Conservation (phyloP, 441 rosid species). For the Lepidium campestre region DNA sequence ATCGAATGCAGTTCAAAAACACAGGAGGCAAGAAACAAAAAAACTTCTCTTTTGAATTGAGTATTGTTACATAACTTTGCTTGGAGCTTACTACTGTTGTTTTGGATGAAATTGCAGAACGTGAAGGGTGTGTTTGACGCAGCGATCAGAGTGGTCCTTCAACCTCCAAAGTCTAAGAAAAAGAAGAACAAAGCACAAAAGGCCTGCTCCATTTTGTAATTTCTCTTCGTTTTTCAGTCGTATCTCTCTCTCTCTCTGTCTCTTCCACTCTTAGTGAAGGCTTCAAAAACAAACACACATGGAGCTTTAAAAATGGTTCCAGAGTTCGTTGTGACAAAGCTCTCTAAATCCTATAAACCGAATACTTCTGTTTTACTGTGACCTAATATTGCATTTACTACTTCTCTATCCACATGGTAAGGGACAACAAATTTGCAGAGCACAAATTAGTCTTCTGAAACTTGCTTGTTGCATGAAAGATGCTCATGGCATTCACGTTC, state of each 20-base stretch:
- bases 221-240: neutral
- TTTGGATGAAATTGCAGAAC: slow-evolving; percentile 38
- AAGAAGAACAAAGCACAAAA: slow-evolving; percentile 67
- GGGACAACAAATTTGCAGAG: neutral
- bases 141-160: slow-evolving; percentile 70
- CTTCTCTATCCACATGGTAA: neutral
- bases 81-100: neutral
- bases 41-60: neutral
- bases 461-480: neutral
- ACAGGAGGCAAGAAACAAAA: slow-evolving; percentile 43
- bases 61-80: neutral
- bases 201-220: slow-evolving; percentile 68
- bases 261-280: slow-evolving; percentile 13
- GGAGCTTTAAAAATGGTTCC: slow-evolving; percentile 7
- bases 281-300: slow-evolving; percentile 10
- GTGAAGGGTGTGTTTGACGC: slow-evolving; percentile 75
- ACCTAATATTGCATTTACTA: slow-evolving; percentile 8
- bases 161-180: slow-evolving; percentile 69
- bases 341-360: slow-evolving; percentile 1
- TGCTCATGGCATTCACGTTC: neutral
- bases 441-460: neutral
- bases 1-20: slow-evolving; percentile 75
- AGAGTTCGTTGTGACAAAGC: slow-evolving; percentile 13
- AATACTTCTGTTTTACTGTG: slow-evolving; percentile 15
- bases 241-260: neutral